Evolutionary conservation across 306 rosid species (phyloP), one percentile per base, ranked within the genome.

Genomic region (Amphicarpaea edgeworthii): DNA sequence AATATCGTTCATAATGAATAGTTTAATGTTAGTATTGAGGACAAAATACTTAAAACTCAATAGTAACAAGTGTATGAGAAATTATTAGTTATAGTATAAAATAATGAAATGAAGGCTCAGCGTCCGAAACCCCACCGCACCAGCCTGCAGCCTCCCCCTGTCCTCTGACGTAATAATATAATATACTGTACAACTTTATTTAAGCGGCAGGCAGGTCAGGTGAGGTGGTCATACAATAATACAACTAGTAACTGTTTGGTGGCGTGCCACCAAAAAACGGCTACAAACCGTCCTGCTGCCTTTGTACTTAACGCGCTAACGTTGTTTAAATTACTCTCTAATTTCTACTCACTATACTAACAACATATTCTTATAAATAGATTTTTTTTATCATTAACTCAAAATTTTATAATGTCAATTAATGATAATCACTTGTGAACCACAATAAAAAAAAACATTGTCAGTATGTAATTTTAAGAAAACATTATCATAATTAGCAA

Each of bases 251-350:
- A 71, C 53, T 8, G 26, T 61, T 32, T n/a, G 67, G 62, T 61
- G 15, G 7, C 43, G 62, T 72, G 77, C 42, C 40, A 41, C 38
- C 12, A 61, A 61, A 30, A 30, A 8, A 72, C 53, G 24, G 28
- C 28, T 23, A 38, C 78, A 65, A 66, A 54, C 59, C 26, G 67
- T 38, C 67, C 38, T 12, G 40, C 24, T 8, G 24, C 57, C 23
- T 30, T 26, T 12, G 63, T 1, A 42, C 47, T 54, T 64, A 72
- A 79, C 79, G 75, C 63, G 75, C 50, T 51, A 42, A 74, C 53
- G 1, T 34, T 1, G 4, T 34, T 28, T 28, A 8, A 14, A 24
- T 14, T 34, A 34, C 4, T 34, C 6, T 34, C 38, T 34, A 34
- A 4, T 34, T 34, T 34, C 38, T 34, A 34, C 38, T 4, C 38